Conservation (phyloP, 805 yeast genomes). For the Candida nanaspora region DNA sequence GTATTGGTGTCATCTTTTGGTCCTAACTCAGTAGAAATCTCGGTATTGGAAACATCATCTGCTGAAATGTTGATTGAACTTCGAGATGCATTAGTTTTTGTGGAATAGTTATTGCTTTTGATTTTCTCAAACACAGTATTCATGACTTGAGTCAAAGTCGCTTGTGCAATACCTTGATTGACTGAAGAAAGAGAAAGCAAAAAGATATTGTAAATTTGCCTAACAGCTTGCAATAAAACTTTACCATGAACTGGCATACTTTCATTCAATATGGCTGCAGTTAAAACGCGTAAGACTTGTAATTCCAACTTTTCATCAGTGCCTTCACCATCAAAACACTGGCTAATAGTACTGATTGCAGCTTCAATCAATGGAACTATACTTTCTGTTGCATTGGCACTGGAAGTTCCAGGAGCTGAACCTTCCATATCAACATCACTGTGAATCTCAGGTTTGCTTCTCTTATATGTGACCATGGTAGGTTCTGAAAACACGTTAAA, state of each 20-base stretch:
- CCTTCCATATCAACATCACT: slow-evolving; percentile 36
- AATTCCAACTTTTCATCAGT: slow-evolving; percentile 85
- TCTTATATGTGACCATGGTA: slow-evolving; percentile 37
- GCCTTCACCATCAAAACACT: slow-evolving; percentile 86
- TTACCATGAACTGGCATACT: slow-evolving; percentile 85
- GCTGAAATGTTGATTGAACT: not conserved
- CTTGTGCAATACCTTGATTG: slow-evolving; percentile 94
- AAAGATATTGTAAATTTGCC: slow-evolving; percentile 90
- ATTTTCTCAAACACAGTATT: slow-evolving; percentile 77
- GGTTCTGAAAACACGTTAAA: slow-evolving; percentile 67
- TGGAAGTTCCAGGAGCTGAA: slow-evolving; percentile 31
- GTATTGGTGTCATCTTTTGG: no score
- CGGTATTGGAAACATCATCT: slow-evolving; percentile 67
- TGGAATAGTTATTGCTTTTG: not conserved
- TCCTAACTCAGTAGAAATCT: slow-evolving; percentile 10
- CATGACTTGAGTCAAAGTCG: slow-evolving; percentile 85
- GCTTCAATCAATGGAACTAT: slow-evolving; percentile 59
- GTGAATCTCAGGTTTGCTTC: slow-evolving; percentile 16
- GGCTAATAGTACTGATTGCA: slow-evolving; percentile 76
- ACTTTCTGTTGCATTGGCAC: slow-evolving; percentile 13
- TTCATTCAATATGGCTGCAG: slow-evolving; percentile 80
- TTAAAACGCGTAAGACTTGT: slow-evolving; percentile 87
- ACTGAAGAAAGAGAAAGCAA: slow-evolving; percentile 73
- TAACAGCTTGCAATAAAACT: slow-evolving; percentile 76
- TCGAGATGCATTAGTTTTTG: not conserved